These are phyloP conservation scores for Epichloe typhina DNA, from an alignment of 2,329 filamentous ascomycete genomes.

Conservation along the genomic window DNA sequence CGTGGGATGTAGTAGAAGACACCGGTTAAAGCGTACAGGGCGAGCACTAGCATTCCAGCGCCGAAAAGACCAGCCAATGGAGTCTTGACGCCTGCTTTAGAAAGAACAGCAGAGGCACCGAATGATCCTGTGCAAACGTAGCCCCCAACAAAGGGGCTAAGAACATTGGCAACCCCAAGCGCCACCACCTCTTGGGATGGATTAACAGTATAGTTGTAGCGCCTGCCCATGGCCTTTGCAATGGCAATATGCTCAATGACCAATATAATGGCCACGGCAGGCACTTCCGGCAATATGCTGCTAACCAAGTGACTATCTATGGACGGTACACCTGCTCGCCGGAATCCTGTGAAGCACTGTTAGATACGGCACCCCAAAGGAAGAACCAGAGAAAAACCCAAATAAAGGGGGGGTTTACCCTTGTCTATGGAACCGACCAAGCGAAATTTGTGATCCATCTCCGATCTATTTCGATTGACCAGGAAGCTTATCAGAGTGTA, in stretches of 20 bases:
- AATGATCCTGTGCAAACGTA: constrained; percentile 35
- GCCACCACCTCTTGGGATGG: constrained; percentile 71
- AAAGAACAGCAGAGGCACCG: constrained; percentile 66
- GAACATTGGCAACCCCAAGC: constrained; percentile 61
- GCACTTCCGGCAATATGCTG: constrained; percentile 47
- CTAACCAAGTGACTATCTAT: constrained; percentile 43
- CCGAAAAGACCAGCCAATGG: constrained; percentile 70
- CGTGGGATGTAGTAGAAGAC: constrained; percentile 75
- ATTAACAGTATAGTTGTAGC: constrained; percentile 68
- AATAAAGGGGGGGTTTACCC: constrained; percentile 22
- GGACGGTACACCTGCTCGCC: constrained; percentile 45
- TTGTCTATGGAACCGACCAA: constrained; percentile 54
- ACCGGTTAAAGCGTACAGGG: constrained; percentile 62
- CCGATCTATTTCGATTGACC: constrained; percentile 40
- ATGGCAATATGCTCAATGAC: constrained; percentile 78
- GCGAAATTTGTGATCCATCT: constrained; percentile 40
- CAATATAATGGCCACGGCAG: constrained; percentile 61
- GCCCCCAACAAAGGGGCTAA: constrained; percentile 59
- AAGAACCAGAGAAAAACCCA: neutral
- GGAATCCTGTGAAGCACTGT: constrained; percentile 37
- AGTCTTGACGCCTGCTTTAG: constrained; percentile 70
- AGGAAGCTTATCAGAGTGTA: constrained; percentile 64
- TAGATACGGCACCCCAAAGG: constrained; percentile 3
- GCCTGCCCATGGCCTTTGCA: constrained; percentile 66
- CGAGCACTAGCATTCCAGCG: constrained; percentile 59